phyloP scores from a whole-genome alignment of 176 grass and related monocot species.

The Ampelocalamus luodianensis region DNA sequence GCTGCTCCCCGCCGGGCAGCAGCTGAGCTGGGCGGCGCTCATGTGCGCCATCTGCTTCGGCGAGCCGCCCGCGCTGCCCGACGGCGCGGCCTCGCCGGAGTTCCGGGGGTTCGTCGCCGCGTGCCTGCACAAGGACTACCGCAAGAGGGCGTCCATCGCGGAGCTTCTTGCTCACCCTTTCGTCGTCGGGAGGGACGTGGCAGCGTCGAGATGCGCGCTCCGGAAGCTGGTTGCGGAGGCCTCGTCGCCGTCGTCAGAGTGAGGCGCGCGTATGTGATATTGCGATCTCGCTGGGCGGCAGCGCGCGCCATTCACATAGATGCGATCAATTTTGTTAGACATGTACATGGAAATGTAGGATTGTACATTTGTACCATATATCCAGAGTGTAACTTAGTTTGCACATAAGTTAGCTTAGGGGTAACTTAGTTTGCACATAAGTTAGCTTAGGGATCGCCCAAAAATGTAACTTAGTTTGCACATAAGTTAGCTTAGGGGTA shows the following conservation, averaged over 20 bases:
- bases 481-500: too few species aligned
- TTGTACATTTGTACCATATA: not conserved
- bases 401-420: not conserved
- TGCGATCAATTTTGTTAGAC: constrained; percentile 24
- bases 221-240: constrained; percentile 31
- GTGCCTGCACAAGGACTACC: constrained; percentile 56
- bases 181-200: constrained; percentile 39
- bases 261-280: not conserved
- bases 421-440: too few species aligned
- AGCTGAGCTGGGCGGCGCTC: constrained; percentile 59
- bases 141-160: constrained; percentile 44
- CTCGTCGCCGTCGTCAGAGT: not conserved
- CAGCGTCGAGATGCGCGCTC: constrained; percentile 30
- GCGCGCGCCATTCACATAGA: not conserved
- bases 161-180: constrained; percentile 67
- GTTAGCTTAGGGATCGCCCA: not conserved
- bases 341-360: not conserved
- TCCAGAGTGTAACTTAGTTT: not conserved
- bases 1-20: constrained; percentile 53
- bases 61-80: constrained; percentile 13
- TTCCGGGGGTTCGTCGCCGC: constrained; percentile 44
- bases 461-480: constrained; percentile 5
- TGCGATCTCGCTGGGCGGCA: not conserved
- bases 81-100: constrained; percentile 41
- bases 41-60: constrained; percentile 74